Conservation (phyloP, 108 stramenopile genomes). For the Nannochloropsis oceanica region DNA sequence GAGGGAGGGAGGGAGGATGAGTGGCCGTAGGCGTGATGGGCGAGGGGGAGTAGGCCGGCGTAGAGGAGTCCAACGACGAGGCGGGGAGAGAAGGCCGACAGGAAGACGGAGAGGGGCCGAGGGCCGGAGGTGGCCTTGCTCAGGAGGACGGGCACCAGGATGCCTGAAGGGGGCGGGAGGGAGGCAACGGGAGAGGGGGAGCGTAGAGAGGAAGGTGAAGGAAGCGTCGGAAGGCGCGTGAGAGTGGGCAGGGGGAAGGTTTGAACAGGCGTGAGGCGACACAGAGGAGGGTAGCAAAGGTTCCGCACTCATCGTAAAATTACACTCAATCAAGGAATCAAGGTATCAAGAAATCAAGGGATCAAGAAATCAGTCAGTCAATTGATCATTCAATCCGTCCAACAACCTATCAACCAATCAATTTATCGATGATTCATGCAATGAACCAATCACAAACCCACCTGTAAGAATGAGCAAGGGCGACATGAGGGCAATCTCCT, state of each 20-base stretch:
- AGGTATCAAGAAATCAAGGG: no score
- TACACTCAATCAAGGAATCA: no score
- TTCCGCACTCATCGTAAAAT: no score
- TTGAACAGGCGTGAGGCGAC: background rate
- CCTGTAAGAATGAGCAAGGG: conserved; percentile 15
- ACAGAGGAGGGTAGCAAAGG: background rate
- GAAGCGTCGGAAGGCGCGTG: background rate
- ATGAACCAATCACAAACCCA: no score
- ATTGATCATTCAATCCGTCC: no score
- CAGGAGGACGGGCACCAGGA: conserved; percentile 16
- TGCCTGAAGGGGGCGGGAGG: background rate
- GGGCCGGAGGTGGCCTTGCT: conserved; percentile 23
- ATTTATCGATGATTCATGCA: no score
- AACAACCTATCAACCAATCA: no score
- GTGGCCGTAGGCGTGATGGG: background rate
- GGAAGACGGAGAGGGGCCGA: conserved; percentile 20
- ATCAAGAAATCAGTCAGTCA: no score
- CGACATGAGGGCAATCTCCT: conserved; percentile 29
- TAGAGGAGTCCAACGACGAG: conserved; percentile 21
- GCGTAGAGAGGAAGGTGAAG: background rate
- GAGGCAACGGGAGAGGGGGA: background rate
- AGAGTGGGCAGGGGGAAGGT: background rate
- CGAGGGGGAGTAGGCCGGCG: conserved; percentile 6
- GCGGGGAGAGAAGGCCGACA: conserved; percentile 16
- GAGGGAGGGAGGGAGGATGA: background rate